Evolutionary conservation across 208 protist genomes (phyloP).

Genomic region (Acanthamoeba sp.): DNA sequence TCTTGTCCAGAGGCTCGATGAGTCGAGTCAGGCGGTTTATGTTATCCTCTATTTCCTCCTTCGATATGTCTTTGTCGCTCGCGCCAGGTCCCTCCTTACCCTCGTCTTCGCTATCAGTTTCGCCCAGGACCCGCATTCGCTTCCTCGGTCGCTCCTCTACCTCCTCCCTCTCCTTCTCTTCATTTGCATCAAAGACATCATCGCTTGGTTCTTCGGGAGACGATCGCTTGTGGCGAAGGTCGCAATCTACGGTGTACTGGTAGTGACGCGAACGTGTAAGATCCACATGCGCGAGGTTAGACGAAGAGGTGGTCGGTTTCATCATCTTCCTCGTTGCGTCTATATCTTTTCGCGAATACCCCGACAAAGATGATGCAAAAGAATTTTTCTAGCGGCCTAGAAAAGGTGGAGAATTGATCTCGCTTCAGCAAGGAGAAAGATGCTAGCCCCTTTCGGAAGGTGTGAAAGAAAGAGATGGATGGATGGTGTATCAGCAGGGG

Average conservation of each 20-base stretch:
- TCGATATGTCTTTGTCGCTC: not conserved
- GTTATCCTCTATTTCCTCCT: constrained; percentile 23
- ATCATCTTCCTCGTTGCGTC: not conserved
- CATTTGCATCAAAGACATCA: not conserved
- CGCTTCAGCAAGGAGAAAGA: not conserved
- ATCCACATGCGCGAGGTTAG: not conserved
- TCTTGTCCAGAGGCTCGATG: constrained; percentile 36
- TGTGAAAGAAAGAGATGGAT: not conserved
- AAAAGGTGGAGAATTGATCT: not conserved
- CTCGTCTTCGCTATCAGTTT: constrained; percentile 33
- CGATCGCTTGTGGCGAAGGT: constrained; percentile 12
- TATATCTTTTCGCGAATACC: not conserved
- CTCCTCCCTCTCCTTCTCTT: not conserved
- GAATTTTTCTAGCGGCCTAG: too few species aligned
- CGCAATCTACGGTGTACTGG: not conserved
- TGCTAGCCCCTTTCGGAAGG: too few species aligned
- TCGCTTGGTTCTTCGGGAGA: not conserved
- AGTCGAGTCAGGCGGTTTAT: not conserved
- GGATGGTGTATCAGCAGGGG: not conserved
- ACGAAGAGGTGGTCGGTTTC: not conserved
- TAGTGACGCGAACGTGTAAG: not conserved
- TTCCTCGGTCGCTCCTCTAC: not conserved
- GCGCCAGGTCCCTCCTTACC: not conserved
- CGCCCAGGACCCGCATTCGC: not conserved
- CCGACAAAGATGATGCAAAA: not conserved